Evolutionary conservation across 164 flowering plant species (phyloP), one percentile per base, ranked within the genome.

Genomic region (Piper betle): DNA sequence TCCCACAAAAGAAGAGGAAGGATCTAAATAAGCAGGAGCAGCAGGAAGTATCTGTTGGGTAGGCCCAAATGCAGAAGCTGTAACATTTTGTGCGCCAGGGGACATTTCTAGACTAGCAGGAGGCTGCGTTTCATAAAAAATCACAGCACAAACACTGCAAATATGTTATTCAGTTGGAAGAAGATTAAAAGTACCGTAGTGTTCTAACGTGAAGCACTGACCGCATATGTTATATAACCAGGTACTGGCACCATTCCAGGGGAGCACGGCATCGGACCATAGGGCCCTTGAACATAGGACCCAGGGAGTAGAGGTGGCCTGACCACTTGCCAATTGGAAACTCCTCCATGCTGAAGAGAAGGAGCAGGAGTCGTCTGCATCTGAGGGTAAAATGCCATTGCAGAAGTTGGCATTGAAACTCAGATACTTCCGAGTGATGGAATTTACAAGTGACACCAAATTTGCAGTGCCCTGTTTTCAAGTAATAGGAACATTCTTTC

Each of bases 381-480:
- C 43, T 74, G 41, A 16, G 82, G 81, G 72, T 81, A 90, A 58
- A 78, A 62, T 57, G 77, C 57, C 54, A 81, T 75, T 55, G 85
- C 69, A 66, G 86, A 74, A 20, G 73, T 61, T 33, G 86, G 81
- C 65, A 74, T 60, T 6, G 80, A 79, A 15, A 72, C 6, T 15
- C 78, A 53, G 83, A 70, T 54, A 87, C 87, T 68, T 70, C 82
- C 18, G 97, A 96, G 69, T 94, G 99, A 70, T 94, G 96, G 73
- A 86, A 94, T 80, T 91, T 90, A 76, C 99, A 94, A 53, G 91
- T 84, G 55, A 69, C 64, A 55, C 96, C 99, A 71, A 94, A 94
- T 73, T 86, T 94, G 75, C 99, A 91, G 40, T 82, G 88, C 57
- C 96, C 95, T 13, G 95, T 94, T 72, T 82, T 88, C 70, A 88